Base-by-base conservation (phyloP, 163 green algal genomes). In the Scenedesmus sp. region DNA sequence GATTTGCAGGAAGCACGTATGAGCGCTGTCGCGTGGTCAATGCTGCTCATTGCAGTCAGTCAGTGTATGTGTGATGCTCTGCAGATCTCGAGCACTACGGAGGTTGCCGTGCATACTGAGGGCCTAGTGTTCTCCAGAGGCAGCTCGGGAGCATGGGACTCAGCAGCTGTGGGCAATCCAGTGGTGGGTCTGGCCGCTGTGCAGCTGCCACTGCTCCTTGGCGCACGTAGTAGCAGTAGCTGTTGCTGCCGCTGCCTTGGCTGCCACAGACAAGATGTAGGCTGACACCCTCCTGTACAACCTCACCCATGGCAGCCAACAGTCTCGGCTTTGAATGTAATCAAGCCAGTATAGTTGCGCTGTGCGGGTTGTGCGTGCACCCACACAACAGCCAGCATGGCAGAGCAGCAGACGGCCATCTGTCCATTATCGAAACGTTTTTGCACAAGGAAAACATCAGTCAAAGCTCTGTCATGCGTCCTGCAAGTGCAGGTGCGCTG, bases 61-160 rank as follows among this genome's bases (percentile, higher is more conserved):
- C 34, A 46, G 34, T 0, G 15, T 59, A 34, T 84, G 7, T 59
- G 76, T 84, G 76, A 79, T 79, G 70, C 70, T 64, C 20, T 13
- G 76, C 76, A 91, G 87, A 77, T 91, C 76, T 91, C 87, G 8
- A 92, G 64, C 88, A 70, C 46, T 9, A 92, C 79, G 2, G 59
- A 74, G 79, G 77, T 88, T 15, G 83, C 90, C n/a, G 64, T 66
- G 18, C 16, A 57, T 5, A 90, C 88, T 0, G 83, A 93, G 4
- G 97, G 96, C 12, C 90, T 97, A 2, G 88, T 98, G 9, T 94
- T 97, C 18, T 23, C 46, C 12, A 70, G 74, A 10, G 97, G 96
- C 2, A 67, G 73, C 0, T 0, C 64, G 8, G 97, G 96, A 23
- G 94, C 95, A 2, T 99, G 97, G 97, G 97, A 99, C 59, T 94